These are phyloP conservation scores for Alternaria sp. DNA, from an alignment of 2,329 filamentous ascomycete genomes.

Conservation along the genomic window DNA sequence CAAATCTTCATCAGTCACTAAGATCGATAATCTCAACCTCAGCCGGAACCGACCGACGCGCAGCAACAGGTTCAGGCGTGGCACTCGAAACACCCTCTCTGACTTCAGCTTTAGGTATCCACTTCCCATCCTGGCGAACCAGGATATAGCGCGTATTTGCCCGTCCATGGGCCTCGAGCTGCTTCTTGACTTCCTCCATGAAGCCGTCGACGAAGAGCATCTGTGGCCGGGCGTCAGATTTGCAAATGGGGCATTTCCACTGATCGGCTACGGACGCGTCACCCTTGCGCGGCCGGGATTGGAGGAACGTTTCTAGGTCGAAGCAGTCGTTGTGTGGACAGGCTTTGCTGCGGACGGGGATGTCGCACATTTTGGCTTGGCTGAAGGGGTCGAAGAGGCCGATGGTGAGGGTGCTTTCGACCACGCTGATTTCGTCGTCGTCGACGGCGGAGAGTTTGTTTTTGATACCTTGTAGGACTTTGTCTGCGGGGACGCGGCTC, in stretches of 20 bases:
- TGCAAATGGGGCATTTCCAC: slow-evolving; percentile 89
- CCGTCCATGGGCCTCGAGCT: slow-evolving; percentile 59
- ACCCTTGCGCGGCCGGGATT: slow-evolving; percentile 39
- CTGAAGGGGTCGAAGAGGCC: slow-evolving; percentile 57
- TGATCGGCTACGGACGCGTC: slow-evolving; percentile 62
- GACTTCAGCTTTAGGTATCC: slow-evolving; percentile 59
- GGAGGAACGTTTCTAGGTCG: slow-evolving; percentile 82
- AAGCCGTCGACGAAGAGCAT: slow-evolving; percentile 77
- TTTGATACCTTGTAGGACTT: slow-evolving; percentile 66
- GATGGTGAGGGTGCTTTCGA: slow-evolving; percentile 51
- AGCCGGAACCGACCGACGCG: background rate
- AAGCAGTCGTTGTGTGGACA: slow-evolving; percentile 90
- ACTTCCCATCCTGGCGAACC: slow-evolving; percentile 69
- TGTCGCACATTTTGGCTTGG: slow-evolving; percentile 62
- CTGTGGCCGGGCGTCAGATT: slow-evolving; percentile 75
- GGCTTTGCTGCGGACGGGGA: slow-evolving; percentile 71
- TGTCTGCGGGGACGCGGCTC: slow-evolving; percentile 50
- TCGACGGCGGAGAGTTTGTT: slow-evolving; percentile 62
- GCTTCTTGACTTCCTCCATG: slow-evolving; percentile 65
- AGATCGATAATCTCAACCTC: slow-evolving; percentile 15
- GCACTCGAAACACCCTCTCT: slow-evolving; percentile 10
- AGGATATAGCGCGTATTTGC: slow-evolving; percentile 66
- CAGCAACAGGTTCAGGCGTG: background rate
- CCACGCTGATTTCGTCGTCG: slow-evolving; percentile 60
- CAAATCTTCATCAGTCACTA: slow-evolving; percentile 8